Conservation (phyloP, 768 basidiomycete species). For the Suillus weaverae region DNA sequence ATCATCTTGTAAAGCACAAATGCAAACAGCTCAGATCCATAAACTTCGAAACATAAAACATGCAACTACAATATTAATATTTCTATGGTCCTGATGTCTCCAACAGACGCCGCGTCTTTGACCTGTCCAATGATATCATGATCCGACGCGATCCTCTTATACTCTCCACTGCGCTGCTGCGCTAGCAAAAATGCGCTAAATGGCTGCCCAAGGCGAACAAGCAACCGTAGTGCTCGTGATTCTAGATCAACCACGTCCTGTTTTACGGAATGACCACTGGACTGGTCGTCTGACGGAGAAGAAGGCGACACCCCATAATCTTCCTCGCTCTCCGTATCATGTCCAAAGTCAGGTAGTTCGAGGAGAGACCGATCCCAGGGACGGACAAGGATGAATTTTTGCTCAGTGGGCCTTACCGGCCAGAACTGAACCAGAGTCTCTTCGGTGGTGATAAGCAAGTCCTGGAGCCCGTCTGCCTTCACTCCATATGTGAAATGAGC, state of each 20-base stretch:
- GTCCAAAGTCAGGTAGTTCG: background rate
- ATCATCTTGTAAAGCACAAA: background rate
- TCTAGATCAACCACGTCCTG: background rate
- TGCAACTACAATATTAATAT: background rate
- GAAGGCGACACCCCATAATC: background rate
- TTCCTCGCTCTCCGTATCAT: background rate
- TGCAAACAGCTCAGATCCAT: background rate
- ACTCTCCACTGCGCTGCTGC: no score
- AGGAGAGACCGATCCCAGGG: background rate
- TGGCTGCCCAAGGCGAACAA: no score
- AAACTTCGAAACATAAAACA: background rate
- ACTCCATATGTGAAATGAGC: background rate
- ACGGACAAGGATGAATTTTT: background rate
- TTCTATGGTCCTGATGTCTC: background rate
- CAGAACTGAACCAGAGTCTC: background rate
- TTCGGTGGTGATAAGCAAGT: no score
- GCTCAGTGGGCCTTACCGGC: background rate
- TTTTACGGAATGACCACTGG: background rate
- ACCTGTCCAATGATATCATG: background rate
- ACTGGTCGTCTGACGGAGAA: background rate
- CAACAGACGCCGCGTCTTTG: background rate
- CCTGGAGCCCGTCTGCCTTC: no score
- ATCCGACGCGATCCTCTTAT: no score
- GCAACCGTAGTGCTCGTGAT: no score
- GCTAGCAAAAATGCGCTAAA: no score